Conservation (phyloP, 345 rosid species). For the Populus tremula region DNA sequence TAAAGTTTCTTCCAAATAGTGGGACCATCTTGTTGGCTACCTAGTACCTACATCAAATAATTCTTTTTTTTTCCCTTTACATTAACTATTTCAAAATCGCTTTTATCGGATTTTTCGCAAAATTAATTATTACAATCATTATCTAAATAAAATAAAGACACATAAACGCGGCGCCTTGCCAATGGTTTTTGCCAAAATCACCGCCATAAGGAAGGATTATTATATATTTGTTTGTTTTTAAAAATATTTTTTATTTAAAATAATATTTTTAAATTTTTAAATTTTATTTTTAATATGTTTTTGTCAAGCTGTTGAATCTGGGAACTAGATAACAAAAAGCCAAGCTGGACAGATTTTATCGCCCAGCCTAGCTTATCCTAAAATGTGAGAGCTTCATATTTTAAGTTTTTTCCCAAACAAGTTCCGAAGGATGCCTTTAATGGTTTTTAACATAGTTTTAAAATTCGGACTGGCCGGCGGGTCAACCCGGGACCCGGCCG, state of each 20-base stretch:
- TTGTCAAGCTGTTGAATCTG: too few species aligned
- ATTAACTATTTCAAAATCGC: background rate
- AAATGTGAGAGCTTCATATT: too few species aligned
- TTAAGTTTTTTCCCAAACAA: too few species aligned
- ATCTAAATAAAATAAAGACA: background rate
- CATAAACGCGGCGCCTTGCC: conserved; percentile 47
- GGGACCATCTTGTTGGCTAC: conserved; percentile 23
- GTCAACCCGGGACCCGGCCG: too few species aligned
- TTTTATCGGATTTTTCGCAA: background rate
- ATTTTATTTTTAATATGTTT: too few species aligned
- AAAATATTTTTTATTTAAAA: too few species aligned
- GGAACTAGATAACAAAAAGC: background rate
- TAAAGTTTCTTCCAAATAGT: conserved; percentile 16
- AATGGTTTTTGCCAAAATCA: conserved; percentile 19
- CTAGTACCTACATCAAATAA: conserved; percentile 4
- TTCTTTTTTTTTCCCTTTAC: background rate
- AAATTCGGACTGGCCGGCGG: too few species aligned
- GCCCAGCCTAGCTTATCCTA: too few species aligned
- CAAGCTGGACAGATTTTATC: background rate
- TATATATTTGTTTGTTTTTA: too few species aligned
- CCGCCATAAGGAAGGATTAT: background rate
- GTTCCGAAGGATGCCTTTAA: too few species aligned
- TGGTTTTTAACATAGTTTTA: too few species aligned
- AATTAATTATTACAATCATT: background rate
- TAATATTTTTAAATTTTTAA: too few species aligned